A percentile compares a stretch with the other conserved stretches of the same genome.
phyloP scores from a whole-genome alignment of 805 yeast genomes.

The Candida sithepensis region DNA sequence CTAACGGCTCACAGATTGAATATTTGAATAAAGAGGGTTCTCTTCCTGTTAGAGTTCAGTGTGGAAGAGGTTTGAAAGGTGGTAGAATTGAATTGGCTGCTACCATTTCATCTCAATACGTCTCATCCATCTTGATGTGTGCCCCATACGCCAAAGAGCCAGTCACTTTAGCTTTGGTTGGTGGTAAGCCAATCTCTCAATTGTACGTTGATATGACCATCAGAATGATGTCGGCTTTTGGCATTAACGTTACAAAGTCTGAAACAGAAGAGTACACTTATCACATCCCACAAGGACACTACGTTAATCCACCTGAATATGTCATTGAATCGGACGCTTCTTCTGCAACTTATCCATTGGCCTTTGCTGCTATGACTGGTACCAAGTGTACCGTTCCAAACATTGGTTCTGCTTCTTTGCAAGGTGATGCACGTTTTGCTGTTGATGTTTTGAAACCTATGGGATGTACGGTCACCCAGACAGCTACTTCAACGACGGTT shows the following conservation, averaged over 20 bases:
- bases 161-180: conserved; percentile 82
- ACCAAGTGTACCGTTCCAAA: conserved; percentile 90
- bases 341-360: conserved; percentile 95
- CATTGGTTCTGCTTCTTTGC: conserved; percentile 86
- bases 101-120: conserved; percentile 95
- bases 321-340: conserved; percentile 96
- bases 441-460: conserved; percentile 87
- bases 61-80: conserved; percentile 75
- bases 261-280: conserved; percentile 76
- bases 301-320: conserved; percentile 77
- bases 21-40: conserved; percentile 78
- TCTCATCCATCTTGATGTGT: conserved; percentile 92
- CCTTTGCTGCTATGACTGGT: conserved; percentile 95
- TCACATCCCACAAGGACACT: conserved; percentile 81
- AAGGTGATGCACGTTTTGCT: conserved; percentile 97
- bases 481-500: conserved; percentile 84
- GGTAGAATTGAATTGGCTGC: conserved; percentile 94
- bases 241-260: conserved; percentile 70
- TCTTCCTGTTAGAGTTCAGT: conserved; percentile 69
- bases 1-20: conserved; percentile 73
- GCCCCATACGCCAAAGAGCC: conserved; percentile 94
- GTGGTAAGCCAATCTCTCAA: conserved; percentile 96
- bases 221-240: conserved; percentile 89
- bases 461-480: conserved; percentile 90
- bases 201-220: conserved; percentile 97